Base-by-base conservation (phyloP, 805 yeast genomes). In the Yamadazyma phyllophila region DNA sequence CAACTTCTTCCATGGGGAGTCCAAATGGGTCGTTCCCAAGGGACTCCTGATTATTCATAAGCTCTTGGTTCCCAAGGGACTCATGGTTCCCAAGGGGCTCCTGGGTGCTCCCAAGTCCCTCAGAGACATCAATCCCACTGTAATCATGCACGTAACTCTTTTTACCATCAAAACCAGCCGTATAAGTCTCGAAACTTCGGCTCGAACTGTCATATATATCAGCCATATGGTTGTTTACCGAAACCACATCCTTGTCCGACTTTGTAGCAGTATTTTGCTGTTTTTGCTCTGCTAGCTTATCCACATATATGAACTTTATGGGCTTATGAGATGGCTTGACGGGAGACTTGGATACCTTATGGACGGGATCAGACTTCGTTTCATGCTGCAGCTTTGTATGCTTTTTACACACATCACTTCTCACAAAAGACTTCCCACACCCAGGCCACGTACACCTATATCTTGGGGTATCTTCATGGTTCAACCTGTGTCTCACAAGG, bases 371-470 rank as follows among this genome's bases (percentile, higher is more conserved):
- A 7, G 17, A 17, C 20, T 32, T 35, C 2, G 24, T 11, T 16
- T 41, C 42, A 26, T 51, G 54, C 26, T 51, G 47, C 27, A 37
- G 41, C 17, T 39, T 31, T n/a, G 39, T 45, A 39, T 51, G 55
- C 41, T 47, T 51, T 31, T 41, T 38, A 17, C 36, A 48, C 12
- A 51, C 55, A 40, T 51, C 55, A 14, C 20, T 16, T 31, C 55
- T 37, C 2, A 47, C 48, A 34, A 51, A 51, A 6, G 46, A 29
- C 41, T 51, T 51, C 11, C 45, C 52, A 43, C 55, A 51, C 24
- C 17, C 20, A 9, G 54, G 54, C 47, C 47, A 43, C 7, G 41
- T 10, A 31, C 55, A 51, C 27, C 30, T 36, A 27, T 40, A 40
- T 13, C 41, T 36, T 2, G 35, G 16, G 9, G 26, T 30, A 6